Base-by-base conservation (phyloP, 345 rosid genomes). In the Barbarea vulgaris region DNA sequence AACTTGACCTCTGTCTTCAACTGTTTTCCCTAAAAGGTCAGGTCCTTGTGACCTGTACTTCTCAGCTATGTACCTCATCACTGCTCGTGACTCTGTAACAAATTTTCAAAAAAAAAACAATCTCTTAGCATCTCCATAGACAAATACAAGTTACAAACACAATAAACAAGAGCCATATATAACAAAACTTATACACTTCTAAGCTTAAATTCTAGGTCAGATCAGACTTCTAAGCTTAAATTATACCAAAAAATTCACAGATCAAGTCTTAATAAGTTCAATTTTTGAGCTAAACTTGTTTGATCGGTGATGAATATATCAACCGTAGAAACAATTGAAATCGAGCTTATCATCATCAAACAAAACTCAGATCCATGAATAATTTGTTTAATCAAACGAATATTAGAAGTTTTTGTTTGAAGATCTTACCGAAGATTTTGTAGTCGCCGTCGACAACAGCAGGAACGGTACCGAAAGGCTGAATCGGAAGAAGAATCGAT, bases 391-490 rank as follows among this genome's bases (percentile, higher is more conserved):
- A 48, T 30, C 11, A 14, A 36, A 39, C 21, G 73, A 15, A 46
- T 7, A 31, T 17, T 13, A n/a, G 61, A 41, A n/a, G 15, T 3
- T 15, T 9, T 5, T 9, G n/a, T n/a, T 9, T 1, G 1, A 51
- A 1, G 33, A 63, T 30, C n/a, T 57, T 84, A 90, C 96, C 96
- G 41, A 58, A 87, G 42, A 90, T 69, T 61, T 81, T 84, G 68
- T 75, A 86, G 69, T 91, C 94, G 57, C 88, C 97, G 69, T 91
- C 94, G 70, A 85, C 81, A 76, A 86, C 78, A n/a, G 86, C 85
- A 52, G 92, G 97, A 59, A 87, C 63, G 2, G 74, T 30, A 75
- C 94, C 94, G 59, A 88, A 91, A 77, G 97, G 97, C 97, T 88
- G 81, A 24, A 69, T 37, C 4, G 59, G 24, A 59, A 14, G 10